phyloP scores from a whole-genome alignment of 2,329 filamentous ascomycete species.

The Paracorniculantispora psalliotae region DNA sequence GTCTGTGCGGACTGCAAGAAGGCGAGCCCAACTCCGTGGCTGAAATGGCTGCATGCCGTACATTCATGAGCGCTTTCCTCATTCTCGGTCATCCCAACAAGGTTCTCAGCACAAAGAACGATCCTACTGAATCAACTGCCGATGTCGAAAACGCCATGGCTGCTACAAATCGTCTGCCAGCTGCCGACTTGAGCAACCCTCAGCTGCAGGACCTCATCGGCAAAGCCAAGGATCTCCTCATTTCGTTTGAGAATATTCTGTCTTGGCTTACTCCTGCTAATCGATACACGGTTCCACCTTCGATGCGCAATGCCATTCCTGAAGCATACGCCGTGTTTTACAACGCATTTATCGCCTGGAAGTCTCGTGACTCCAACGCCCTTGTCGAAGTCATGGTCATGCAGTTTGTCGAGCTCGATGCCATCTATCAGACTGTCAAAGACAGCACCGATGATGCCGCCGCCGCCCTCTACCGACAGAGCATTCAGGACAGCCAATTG shows the following conservation, averaged over 20 bases:
- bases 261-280: conserved; percentile 62
- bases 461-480: conserved; percentile 70
- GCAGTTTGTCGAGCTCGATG: conserved; percentile 78
- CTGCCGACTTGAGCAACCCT: conserved; percentile 52
- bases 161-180: conserved; percentile 32
- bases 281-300: conserved; percentile 60
- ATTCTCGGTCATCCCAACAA: conserved; percentile 75
- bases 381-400: conserved; percentile 81
- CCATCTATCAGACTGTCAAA: conserved; percentile 79
- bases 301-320: conserved; percentile 57
- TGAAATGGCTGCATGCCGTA: conserved; percentile 66
- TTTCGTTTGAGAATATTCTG: conserved; percentile 71
- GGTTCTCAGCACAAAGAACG: conserved; percentile 64
- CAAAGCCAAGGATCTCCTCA: conserved; percentile 72
- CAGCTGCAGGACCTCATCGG: conserved; percentile 66
- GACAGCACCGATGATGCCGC: conserved; percentile 70
- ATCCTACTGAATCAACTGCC: conserved; percentile 29
- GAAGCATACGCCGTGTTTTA: conserved; percentile 70
- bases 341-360: conserved; percentile 79
- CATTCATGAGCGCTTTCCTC: conserved; percentile 74
- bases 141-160: conserved; percentile 54
- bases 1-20: conserved; percentile 65
- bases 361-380: conserved; percentile 71
- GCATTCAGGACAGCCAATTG: conserved; percentile 75
- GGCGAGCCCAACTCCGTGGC: conserved; percentile 57